phyloP scores from a whole-genome alignment of 2,329 filamentous ascomycete genomes.

The Orbilia brochopaga region DNA sequence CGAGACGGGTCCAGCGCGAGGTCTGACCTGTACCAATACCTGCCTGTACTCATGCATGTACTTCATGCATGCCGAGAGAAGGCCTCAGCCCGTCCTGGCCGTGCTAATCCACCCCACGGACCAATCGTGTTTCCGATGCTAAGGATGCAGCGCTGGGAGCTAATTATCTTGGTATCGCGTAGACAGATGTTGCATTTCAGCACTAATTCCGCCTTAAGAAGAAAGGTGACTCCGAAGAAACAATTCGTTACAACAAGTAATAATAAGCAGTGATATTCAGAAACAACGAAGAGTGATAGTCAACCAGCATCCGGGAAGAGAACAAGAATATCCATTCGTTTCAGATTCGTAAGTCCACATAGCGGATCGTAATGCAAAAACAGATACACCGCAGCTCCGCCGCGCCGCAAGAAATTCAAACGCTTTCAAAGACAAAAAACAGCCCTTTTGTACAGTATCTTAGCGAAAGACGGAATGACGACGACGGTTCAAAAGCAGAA shows the following conservation, averaged over 20 bases:
- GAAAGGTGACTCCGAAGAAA: too few relatives aligned
- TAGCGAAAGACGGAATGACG: background rate
- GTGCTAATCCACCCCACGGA: background rate
- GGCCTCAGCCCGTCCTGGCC: background rate
- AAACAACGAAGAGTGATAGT: too few relatives aligned
- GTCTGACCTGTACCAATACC: too few relatives aligned
- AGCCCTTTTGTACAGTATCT: background rate
- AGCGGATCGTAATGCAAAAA: background rate
- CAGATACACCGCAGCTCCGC: background rate
- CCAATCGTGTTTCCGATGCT: background rate
- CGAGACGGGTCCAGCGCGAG: background rate
- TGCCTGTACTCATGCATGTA: background rate
- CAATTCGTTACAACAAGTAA: too few relatives aligned
- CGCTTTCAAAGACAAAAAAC: background rate
- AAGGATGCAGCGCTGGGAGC: background rate
- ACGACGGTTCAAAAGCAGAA: background rate
- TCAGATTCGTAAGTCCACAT: background rate
- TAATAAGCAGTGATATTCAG: too few relatives aligned
- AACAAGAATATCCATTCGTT: background rate
- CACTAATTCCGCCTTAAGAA: too few relatives aligned
- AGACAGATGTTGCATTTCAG: too few relatives aligned
- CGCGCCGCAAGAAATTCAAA: conserved; percentile 1
- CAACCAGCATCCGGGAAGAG: too few relatives aligned
- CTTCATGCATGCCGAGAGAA: background rate
- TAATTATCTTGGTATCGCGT: too few relatives aligned